Evolutionary conservation across 2,329 filamentous ascomycete genomes (phyloP).

Genomic region (Monilinia fructicola): DNA sequence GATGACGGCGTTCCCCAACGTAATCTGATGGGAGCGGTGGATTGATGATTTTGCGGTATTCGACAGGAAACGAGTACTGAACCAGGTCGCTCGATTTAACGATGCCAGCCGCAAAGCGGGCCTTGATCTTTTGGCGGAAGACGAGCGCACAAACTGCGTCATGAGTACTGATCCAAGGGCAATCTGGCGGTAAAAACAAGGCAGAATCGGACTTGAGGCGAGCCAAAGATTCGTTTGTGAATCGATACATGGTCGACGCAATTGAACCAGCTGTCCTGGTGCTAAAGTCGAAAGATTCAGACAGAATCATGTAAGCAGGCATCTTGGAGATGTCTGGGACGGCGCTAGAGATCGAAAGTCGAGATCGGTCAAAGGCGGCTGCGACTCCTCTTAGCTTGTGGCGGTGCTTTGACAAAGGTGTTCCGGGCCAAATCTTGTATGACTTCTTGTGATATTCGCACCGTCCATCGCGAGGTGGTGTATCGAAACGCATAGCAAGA

Average conservation of each 20-base stretch:
- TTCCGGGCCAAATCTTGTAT: background rate
- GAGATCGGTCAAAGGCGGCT: background rate
- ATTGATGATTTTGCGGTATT: background rate
- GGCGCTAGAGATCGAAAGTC: background rate
- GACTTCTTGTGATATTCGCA: background rate
- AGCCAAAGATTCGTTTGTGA: background rate
- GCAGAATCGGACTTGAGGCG: background rate
- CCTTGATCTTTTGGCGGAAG: conserved; percentile 2
- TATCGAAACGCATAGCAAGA: conserved; percentile 7
- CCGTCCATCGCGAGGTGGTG: background rate
- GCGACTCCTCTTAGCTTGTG: background rate
- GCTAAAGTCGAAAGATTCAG: background rate
- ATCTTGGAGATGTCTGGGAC: background rate
- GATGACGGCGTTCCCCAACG: background rate
- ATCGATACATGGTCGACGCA: background rate
- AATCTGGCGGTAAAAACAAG: background rate
- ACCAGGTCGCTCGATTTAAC: background rate
- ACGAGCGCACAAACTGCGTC: background rate
- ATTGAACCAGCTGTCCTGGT: background rate
- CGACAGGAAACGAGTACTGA: conserved; percentile 1
- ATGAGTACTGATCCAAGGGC: background rate
- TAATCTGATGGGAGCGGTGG: background rate
- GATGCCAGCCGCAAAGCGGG: background rate
- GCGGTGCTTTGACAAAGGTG: background rate
- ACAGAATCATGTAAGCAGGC: background rate